A percentile compares a stretch with the other conserved stretches of the same genome.
Evolutionary conservation across 306 rosid genomes (phyloP).

Genomic region (Lotus japonicus): DNA sequence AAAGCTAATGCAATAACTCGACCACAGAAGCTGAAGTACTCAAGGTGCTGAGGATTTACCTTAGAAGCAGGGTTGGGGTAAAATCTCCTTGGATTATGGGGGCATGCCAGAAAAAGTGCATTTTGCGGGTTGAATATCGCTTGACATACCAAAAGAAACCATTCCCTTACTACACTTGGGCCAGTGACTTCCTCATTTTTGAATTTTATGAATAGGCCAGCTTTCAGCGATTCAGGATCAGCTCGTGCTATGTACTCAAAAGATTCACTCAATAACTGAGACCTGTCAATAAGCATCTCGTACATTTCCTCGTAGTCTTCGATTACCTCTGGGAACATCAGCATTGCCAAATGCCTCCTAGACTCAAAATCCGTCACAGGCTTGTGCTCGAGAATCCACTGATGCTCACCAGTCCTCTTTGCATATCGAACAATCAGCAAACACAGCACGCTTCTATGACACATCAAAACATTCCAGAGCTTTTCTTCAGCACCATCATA

Average conservation of each 20-base stretch:
- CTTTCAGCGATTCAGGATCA: slow-evolving; percentile 55
- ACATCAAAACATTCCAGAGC: slow-evolving; percentile 47
- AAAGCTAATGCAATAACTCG: no score
- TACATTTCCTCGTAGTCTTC: slow-evolving; percentile 86
- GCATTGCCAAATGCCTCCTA: slow-evolving; percentile 81
- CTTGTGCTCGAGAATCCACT: slow-evolving; percentile 72
- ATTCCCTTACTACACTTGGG: slow-evolving; percentile 92
- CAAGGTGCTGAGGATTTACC: no score
- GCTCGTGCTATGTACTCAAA: slow-evolving; percentile 75
- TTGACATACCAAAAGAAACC: slow-evolving; percentile 87
- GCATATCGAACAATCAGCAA: slow-evolving; percentile 52
- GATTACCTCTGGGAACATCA: slow-evolving; percentile 84
- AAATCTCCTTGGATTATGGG: slow-evolving; percentile 69
- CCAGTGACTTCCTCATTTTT: slow-evolving; percentile 98
- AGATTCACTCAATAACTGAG: slow-evolving; percentile 76
- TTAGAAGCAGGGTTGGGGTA: slow-evolving; percentile 85
- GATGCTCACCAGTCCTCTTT: slow-evolving; percentile 54
- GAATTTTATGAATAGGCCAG: slow-evolving; percentile 85
- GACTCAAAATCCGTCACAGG: slow-evolving; percentile 63
- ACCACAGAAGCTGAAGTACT: no score
- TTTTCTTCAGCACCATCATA: slow-evolving; percentile 53
- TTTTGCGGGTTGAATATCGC: slow-evolving; percentile 74
- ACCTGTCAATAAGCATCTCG: slow-evolving; percentile 96
- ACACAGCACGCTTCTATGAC: slow-evolving; percentile 40
- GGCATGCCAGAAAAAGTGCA: slow-evolving; percentile 85